phyloP scores from a whole-genome alignment of 371 early-diverging fungal species.

The Mortierella sp. region DNA sequence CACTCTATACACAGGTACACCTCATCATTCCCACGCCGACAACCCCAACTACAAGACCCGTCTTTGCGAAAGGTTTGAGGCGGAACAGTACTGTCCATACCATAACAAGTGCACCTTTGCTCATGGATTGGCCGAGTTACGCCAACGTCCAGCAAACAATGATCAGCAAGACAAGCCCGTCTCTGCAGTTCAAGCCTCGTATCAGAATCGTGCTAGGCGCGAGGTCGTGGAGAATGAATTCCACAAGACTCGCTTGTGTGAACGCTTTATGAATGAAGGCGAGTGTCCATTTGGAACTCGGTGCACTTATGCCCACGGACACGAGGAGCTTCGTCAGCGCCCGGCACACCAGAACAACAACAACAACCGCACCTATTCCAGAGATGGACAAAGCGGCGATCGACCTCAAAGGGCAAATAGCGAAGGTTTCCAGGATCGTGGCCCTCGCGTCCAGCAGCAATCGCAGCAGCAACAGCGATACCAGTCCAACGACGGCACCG shows the following conservation, averaged over 20 bases:
- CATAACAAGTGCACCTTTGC: conserved; percentile 88
- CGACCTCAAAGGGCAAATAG: conserved; percentile 34
- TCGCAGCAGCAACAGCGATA: conserved; percentile 9
- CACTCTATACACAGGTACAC: not conserved
- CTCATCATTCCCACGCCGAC: conserved; percentile 55
- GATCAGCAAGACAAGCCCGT: conserved; percentile 53
- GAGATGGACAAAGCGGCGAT: conserved; percentile 46
- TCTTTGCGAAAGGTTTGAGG: conserved; percentile 85
- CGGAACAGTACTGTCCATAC: conserved; percentile 84
- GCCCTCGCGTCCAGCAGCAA: conserved; percentile 30
- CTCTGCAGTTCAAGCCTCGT: conserved; percentile 38
- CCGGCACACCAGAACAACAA: conserved; percentile 34
- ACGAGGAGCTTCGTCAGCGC: conserved; percentile 63
- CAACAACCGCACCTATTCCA: conserved; percentile 12
- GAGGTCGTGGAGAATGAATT: conserved; percentile 68
- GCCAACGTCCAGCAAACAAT: conserved; percentile 64
- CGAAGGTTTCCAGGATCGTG: conserved; percentile 42
- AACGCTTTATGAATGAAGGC: conserved; percentile 79
- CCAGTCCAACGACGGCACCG: conserved; percentile 19
- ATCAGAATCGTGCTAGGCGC: conserved; percentile 32
- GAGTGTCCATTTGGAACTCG: conserved; percentile 86
- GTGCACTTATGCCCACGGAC: conserved; percentile 86
- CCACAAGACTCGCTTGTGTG: conserved; percentile 87
- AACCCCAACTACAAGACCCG: conserved; percentile 89
- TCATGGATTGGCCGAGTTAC: conserved; percentile 81